Percentiles rank a stretch among this genome's conserved stretches.
These are phyloP conservation scores for Marasmius fiardii DNA, from an alignment of 1,284 basidiomycete genomes.

Conservation along the genomic window DNA sequence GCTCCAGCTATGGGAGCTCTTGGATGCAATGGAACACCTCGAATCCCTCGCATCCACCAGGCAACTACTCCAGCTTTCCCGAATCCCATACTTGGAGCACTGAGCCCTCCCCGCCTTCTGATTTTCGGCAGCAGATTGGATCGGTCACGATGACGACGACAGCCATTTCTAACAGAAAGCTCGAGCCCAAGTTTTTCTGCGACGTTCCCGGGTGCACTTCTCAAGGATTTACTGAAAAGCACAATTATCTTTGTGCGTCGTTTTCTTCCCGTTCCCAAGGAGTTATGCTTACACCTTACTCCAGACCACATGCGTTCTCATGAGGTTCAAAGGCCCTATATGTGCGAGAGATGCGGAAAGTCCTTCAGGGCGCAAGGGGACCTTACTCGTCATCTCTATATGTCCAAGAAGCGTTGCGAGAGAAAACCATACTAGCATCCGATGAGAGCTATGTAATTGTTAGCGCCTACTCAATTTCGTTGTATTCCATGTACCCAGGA, in stretches of 20 bases:
- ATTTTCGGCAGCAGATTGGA: not conserved
- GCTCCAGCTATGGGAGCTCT: no score
- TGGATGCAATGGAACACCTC: no score
- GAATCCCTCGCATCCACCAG: no score
- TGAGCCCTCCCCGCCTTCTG: not conserved
- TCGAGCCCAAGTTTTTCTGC: not conserved
- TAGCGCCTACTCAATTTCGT: no score
- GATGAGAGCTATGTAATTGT: no score
- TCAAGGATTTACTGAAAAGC: not conserved
- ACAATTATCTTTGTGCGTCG: not conserved
- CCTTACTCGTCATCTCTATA: not conserved
- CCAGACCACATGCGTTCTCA: not conserved
- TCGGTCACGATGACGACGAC: not conserved
- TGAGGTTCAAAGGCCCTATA: not conserved
- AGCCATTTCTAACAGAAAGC: not conserved
- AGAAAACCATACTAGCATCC: not conserved
- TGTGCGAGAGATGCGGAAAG: not conserved
- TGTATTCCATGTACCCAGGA: no score
- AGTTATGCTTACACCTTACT: not conserved
- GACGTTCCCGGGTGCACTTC: not conserved
- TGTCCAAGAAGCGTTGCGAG: not conserved
- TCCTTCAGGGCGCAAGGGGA: not conserved
- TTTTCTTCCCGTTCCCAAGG: not conserved
- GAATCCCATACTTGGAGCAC: not conserved
- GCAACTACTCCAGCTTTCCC: no score